Percentiles rank a stretch among this genome's conserved stretches.
Conservation (phyloP, 257 asterid species). For the Linderniella brevidens region DNA sequence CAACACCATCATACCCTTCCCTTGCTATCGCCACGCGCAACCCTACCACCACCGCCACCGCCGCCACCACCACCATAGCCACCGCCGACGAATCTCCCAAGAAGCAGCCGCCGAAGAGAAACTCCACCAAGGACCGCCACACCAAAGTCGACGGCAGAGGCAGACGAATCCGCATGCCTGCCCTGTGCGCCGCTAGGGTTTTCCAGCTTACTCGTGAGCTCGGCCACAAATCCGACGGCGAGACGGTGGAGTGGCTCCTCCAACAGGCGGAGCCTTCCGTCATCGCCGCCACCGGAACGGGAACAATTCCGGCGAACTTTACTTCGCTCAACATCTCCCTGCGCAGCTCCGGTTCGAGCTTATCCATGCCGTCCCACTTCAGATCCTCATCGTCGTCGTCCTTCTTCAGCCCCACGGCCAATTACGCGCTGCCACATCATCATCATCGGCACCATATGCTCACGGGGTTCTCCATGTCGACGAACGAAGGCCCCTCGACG, state of each 20-base stretch:
- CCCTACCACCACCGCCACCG: slow-evolving; percentile 16
- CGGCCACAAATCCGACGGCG: slow-evolving; percentile 92
- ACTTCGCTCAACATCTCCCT: slow-evolving; percentile 73
- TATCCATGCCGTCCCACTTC: slow-evolving; percentile 85
- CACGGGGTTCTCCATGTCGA: slow-evolving; percentile 35
- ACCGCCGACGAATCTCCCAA: slow-evolving; percentile 28
- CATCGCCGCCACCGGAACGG: slow-evolving; percentile 93
- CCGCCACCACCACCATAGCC: slow-evolving; percentile 23
- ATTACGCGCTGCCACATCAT: slow-evolving; percentile 38
- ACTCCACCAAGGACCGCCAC: slow-evolving; percentile 83
- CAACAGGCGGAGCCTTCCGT: slow-evolving; percentile 97
- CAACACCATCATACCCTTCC: not conserved
- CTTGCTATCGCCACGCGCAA: slow-evolving; percentile 20
- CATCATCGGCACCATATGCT: slow-evolving; percentile 51
- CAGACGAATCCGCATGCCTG: slow-evolving; percentile 94
- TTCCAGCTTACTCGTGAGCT: slow-evolving; percentile 86
- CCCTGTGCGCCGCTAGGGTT: slow-evolving; percentile 92
- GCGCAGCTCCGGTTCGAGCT: slow-evolving; percentile 82
- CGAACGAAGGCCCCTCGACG: slow-evolving; percentile 53
- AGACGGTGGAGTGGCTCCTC: slow-evolving; percentile 80
- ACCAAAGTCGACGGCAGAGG: slow-evolving; percentile 92
- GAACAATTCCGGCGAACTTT: slow-evolving; percentile 91
- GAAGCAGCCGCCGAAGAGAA: slow-evolving; percentile 57
- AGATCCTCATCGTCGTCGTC: slow-evolving; percentile 18
- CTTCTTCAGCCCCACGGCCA: slow-evolving; percentile 36